Conservation (phyloP, 805 yeast genomes). For the Pachysolen tannophilus region DNA sequence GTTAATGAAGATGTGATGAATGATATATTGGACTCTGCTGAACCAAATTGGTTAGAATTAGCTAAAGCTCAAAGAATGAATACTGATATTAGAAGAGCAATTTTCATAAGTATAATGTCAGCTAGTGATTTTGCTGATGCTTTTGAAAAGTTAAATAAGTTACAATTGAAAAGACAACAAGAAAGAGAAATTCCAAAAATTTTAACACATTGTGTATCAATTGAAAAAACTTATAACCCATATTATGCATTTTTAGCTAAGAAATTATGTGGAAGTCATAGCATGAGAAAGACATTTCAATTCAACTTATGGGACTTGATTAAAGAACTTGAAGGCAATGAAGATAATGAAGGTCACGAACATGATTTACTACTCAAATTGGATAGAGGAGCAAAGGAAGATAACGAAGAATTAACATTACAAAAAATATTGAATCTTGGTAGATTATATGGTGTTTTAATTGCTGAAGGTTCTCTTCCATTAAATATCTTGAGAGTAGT, state of each 20-base stretch:
- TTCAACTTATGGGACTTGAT: conserved; percentile 84
- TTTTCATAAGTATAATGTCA: conserved; percentile 91
- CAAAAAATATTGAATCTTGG: conserved; percentile 66
- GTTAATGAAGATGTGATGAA: conserved; percentile 39
- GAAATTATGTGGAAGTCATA: conserved; percentile 68
- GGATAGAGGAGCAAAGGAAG: conserved; percentile 24
- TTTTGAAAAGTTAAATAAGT: conserved; percentile 68
- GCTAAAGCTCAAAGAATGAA: conserved; percentile 89
- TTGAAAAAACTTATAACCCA: conserved; percentile 82
- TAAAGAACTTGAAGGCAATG: conserved; percentile 56
- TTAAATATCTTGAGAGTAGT: conserved; percentile 66
- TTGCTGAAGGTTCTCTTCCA: conserved; percentile 67
- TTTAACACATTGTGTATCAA: conserved; percentile 74
- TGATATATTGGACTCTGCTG: conserved; percentile 58
- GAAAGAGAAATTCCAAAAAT: conserved; percentile 83
- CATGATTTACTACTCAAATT: conserved; percentile 18
- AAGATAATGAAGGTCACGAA: conserved; percentile 36
- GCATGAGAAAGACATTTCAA: conserved; percentile 76
- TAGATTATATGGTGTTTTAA: conserved; percentile 67
- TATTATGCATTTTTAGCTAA: conserved; percentile 77
- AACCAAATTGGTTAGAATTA: conserved; percentile 82
- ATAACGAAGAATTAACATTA: conserved; percentile 47
- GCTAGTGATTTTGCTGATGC: conserved; percentile 91
- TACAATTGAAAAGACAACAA: conserved; percentile 71
- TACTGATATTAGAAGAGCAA: conserved; percentile 90